Base-by-base conservation (phyloP, 345 rosid species). In the Conringia planisiliqua region DNA sequence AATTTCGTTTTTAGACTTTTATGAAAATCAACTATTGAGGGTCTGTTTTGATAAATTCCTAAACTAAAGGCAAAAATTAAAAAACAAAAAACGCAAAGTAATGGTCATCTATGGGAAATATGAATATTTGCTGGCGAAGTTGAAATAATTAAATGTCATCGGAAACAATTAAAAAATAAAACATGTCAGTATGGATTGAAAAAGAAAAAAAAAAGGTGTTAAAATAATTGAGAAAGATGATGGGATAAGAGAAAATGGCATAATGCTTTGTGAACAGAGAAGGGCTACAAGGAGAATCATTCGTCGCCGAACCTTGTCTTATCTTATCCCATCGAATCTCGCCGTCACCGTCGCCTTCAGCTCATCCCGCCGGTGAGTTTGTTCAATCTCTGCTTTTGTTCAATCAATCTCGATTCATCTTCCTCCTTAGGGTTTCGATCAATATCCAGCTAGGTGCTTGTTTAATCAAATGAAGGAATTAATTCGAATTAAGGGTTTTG, bases 361-460 rank as follows among this genome's bases (percentile, higher is more conserved):
- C 44, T 73, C 4, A 3, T 33, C 14, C 8, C 50, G 39, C 59
- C 72, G 68, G 79, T 75, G 36, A 68, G 73, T 20, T 67, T 59
- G 0, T 30, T 26, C 54, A 14, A 10, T 17, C 27, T 17, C 10
- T 57, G 35, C 18, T 47, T 33, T 8, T 22, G 2, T 24, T 56
- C 38, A 5, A 33, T n/a, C 16, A 14, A 24, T 47, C 51, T 59
- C 2, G 50, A 18, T 57, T 74, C 38, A 16, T 10, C 36, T 22
- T 62, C 16, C 13, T 54, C 10, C 11, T 62, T 75, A 76, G 74
- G 79, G 79, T 68, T 76, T 76, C 50, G 74, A 60, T 76, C 74
- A n/a, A 3, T 4, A 32, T 22, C 58, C 29, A 75, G 32, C 51
- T 47, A 26, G 11, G 1, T 38, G 63, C 46, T 66, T 47, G 11